A percentile compares a stretch with the other conserved stretches of the same genome.
These are phyloP conservation scores for Beauveria pseudobassiana DNA, from an alignment of 2,329 filamentous ascomycete genomes.

Conservation along the genomic window DNA sequence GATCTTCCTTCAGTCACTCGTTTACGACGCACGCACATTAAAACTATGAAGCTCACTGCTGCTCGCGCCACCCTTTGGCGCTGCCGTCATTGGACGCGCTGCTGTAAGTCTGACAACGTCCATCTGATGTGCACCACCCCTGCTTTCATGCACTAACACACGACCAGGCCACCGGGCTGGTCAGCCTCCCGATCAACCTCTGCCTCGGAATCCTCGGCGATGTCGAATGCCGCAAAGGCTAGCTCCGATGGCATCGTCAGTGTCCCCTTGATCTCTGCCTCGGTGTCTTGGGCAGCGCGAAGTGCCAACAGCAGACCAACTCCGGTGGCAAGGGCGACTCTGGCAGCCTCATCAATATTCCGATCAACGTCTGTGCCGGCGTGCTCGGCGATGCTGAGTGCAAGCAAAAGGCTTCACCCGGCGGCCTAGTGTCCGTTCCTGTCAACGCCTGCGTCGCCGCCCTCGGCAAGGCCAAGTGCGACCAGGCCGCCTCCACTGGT, in stretches of 20 bases:
- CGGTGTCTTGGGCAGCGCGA: background rate
- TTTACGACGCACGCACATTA: background rate
- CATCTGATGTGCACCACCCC: background rate
- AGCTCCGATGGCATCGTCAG: background rate
- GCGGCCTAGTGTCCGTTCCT: background rate
- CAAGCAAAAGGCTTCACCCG: background rate
- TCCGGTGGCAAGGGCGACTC: background rate
- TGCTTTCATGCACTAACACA: background rate
- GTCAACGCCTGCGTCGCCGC: background rate
- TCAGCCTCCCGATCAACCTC: background rate
- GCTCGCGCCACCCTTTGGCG: constrained; percentile 1
- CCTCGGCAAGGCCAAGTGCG: background rate
- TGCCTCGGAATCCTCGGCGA: constrained; percentile 2
- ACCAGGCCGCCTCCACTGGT: background rate
- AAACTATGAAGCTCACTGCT: constrained; percentile 3
- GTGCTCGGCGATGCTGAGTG: background rate
- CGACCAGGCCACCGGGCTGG: background rate
- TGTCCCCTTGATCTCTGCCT: background rate
- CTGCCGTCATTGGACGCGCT: constrained; percentile 1
- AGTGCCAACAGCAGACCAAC: background rate
- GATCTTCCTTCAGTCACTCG: background rate
- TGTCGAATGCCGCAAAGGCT: background rate
- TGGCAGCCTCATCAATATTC: background rate
- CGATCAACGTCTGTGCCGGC: background rate
- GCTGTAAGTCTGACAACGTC: constrained; percentile 1